Evolutionary conservation across 1,284 basidiomycete species (phyloP), one percentile per base, ranked within the genome.

Genomic region (Takashimella koratensis): DNA sequence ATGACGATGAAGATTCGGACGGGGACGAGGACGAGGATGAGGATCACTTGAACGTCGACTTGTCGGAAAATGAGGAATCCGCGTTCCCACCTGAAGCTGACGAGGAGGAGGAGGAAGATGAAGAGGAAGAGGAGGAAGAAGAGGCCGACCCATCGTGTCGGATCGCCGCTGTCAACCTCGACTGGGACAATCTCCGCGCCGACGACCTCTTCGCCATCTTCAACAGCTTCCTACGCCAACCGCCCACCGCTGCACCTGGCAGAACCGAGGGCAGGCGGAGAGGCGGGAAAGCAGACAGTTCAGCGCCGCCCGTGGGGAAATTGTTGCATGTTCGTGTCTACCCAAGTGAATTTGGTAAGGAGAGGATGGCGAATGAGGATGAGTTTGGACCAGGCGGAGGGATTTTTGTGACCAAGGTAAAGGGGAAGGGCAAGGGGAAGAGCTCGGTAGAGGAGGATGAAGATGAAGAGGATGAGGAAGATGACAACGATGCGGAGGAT

Each of bases 111-210:
- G 61, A 68, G 8, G 52, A 56, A 42, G 60, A 57, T 44, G 58
- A 64, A 23, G 62, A 75, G 27, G 68, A 79, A n/a, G 70, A 70
- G 3, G 65, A 73, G 26, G 66, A 57, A 11, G 66, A 67, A 25
- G 60, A 62, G 0, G 70, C 70, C 16, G 65, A 71, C 13, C 73
- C 77, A 1, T 90, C 90, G 1, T 81, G 79, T 45, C 82, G 95
- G 12, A 77, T 98, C 5, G 96, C 95, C 0, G 84, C 88, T 24
- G 95, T 99, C 63, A 98, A 98, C 72, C 83, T 98, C 56, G 96
- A 99, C 77, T 99, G 96, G 96, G 96, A 98, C 75, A 84, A 98
- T 76, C 84, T 98, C 52, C 87, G 88, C 47, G 91, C 95, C 1
- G 79, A 79, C 30, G 94, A 98, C 74, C 79, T 99, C 22, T 97